These are phyloP conservation scores for Lathyrus aphaca DNA, from an alignment of 306 rosid genomes.

Conservation along the genomic window DNA sequence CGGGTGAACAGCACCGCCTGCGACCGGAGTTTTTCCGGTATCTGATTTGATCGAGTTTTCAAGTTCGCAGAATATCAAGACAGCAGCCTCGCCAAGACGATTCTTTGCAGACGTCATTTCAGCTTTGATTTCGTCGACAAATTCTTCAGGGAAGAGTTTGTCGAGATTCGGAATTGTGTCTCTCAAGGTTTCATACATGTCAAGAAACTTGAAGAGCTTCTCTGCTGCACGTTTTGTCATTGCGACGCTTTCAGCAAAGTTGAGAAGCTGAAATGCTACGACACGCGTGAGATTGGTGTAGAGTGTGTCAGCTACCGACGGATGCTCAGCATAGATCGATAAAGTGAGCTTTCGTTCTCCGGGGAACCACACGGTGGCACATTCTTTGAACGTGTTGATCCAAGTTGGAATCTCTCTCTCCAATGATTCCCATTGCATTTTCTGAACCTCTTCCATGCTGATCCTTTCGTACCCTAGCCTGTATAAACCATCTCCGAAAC, in stretches of 20 bases:
- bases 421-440: constrained; percentile 59
- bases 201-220: constrained; percentile 62
- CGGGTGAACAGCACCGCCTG: constrained; percentile 55
- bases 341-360: constrained; percentile 47
- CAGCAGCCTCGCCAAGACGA: constrained; percentile 53
- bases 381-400: constrained; percentile 49
- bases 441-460: constrained; percentile 62
- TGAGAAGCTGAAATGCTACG: constrained; percentile 47
- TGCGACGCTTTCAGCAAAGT: constrained; percentile 53
- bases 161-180: constrained; percentile 43
- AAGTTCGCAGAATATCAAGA: constrained; percentile 45
- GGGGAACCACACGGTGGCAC: constrained; percentile 41
- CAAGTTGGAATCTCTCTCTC: constrained; percentile 62
- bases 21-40: constrained; percentile 36
- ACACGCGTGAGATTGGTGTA: constrained; percentile 38
- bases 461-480: constrained; percentile 51
- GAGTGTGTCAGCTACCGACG: not conserved
- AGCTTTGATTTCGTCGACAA: constrained; percentile 27
- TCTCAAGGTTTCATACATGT: constrained; percentile 64
- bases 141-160: constrained; percentile 35
- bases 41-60: constrained; percentile 54
- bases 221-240: constrained; percentile 62
- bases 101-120: constrained; percentile 38
- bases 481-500: constrained; percentile 45
- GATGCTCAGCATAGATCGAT: constrained; percentile 34